These are phyloP conservation scores for Lachancea quebecensis DNA, from an alignment of 805 yeast species.

Conservation along the genomic window DNA sequence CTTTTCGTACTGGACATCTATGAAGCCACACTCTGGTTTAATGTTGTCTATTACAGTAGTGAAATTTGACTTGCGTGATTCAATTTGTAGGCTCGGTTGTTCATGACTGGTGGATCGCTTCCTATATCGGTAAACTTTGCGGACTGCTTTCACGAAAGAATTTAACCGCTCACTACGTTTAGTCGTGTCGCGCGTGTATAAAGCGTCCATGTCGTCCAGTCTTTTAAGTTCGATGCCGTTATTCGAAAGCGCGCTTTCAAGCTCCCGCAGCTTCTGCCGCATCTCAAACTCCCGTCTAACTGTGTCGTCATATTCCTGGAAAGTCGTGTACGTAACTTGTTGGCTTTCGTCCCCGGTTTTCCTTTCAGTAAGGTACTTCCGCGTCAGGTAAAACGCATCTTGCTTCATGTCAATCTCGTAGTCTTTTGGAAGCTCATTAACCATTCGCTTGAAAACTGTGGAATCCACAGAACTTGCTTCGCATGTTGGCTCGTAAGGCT, in stretches of 20 bases:
- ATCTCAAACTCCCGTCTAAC: constrained; percentile 25
- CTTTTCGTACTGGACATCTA: constrained; percentile 7
- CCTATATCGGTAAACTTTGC: no score
- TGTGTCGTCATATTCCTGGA: constrained; percentile 27
- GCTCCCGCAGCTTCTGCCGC: constrained; percentile 12
- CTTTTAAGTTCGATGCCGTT: constrained; percentile 7
- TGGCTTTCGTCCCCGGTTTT: constrained; percentile 3
- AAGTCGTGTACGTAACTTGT: constrained; percentile 16
- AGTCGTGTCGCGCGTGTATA: constrained; percentile 6
- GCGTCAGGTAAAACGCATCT: constrained; percentile 28
- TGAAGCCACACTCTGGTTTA: constrained; percentile 11
- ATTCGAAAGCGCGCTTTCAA: constrained; percentile 5
- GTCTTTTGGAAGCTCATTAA: constrained; percentile 13
- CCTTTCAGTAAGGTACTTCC: constrained; percentile 4
- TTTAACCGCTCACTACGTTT: neutral
- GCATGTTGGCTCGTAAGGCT: neutral
- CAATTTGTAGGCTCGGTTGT: neutral
- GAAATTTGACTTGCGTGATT: neutral
- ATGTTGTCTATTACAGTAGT: constrained; percentile 10
- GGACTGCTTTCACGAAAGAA: neutral
- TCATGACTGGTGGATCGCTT: no score
- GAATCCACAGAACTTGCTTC: constrained; percentile 13
- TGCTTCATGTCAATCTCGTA: constrained; percentile 17
- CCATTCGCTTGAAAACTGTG: constrained; percentile 10
- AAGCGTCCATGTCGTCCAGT: constrained; percentile 4